Evolutionary conservation across 1,284 basidiomycete species (phyloP), one percentile per base, ranked within the genome.

Genomic region (Trichosporon inkin): DNA sequence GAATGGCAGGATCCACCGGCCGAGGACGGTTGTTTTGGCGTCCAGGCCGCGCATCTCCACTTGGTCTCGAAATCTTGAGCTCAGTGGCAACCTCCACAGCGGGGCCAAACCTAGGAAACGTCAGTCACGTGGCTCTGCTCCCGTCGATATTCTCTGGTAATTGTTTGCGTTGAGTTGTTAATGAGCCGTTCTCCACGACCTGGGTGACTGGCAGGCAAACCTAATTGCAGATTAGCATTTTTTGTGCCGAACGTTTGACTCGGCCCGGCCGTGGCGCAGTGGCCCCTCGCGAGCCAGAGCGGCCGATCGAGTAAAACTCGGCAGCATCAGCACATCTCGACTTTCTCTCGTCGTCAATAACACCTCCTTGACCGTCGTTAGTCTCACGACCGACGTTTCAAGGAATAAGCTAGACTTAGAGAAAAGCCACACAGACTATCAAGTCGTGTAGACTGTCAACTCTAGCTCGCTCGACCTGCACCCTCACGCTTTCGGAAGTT

Each of bases 271-370:
- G 44, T 49, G 22, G 44, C 16, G 16, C 4, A 22, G 16, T 24
- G 16, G 24, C 22, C 24, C 22, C 16, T 32, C n/a, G 44, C 17
- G 24, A 49, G 44, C 2, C 16, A 14, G 24, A 16, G 28, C 24
- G 44, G 24, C 44, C 44, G 28, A 49, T 49, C 44, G 44, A 49
- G 44, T 49, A 49, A 49, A 49, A 49, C 44, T 49, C 44, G n/a
- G 24, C 41, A 16, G 22, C 44, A 32, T n/a, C 22, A 49, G 24
- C 44, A 28, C 28, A 32, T 32, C 28, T 49, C 22, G 44, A 49
- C 44, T 49, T 49, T 49, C 44, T 55, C 37, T 39, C 40, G 55
- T 40, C 20, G 55, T 40, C 38, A 44, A 28, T 38, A 35, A 44
- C 16, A 56, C 32, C 22, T 36, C 32, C 40, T 40, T 19, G 37